Evolutionary conservation across 805 yeast species (phyloP), one percentile per base, ranked within the genome.

Genomic region (Nakazawaea holstii): DNA sequence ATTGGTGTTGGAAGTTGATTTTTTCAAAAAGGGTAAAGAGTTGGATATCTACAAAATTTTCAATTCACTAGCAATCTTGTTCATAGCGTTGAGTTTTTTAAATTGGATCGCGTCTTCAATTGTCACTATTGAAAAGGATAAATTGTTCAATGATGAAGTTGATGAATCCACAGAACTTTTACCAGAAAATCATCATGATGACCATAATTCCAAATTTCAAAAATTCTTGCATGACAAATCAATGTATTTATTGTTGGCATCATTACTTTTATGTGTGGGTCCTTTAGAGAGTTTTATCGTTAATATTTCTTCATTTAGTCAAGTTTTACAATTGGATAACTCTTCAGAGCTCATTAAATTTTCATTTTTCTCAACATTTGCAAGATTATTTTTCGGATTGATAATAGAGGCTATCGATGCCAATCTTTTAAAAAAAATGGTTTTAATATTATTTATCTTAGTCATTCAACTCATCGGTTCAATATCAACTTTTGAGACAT

Each of bases 241-340:
- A 1, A 77, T 88, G 40, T 82, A 87, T 71, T 50, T 84, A 1
- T 64, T 88, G n/a, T 69, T 86, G 26, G 50, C 74, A 2, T 75
- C 89, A 9, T 72, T 90, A 45, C 69, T 90, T 27, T 64, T 88
- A 40, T 74, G 82, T 31, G 65, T 87, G 27, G 98, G 98, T 0
- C 92, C 96, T 0, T 68, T 87, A 48, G 98, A 91, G 57, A 80
- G 88, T 73, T 89, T 79, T 62, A 79, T 87, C 52, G 86, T 89
- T 47, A 87, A 90, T 59, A 74, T 91, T 74, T 94, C 92, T 1
- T 50, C 90, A 7, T 68, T 91, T 10, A 66, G 84, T n/a, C 64
- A 67, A 36, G 63, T 76, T 33, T 61, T 70, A 4, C 64, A 67
- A 24, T 28, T 45, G n/a, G 52, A 46, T 6, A 33, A 56, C 36